Percentiles rank a stretch among this genome's conserved stretches.
Evolutionary conservation across 2,329 filamentous ascomycete species (phyloP).

Genomic region (Cladosporium austrohemisphaericum): DNA sequence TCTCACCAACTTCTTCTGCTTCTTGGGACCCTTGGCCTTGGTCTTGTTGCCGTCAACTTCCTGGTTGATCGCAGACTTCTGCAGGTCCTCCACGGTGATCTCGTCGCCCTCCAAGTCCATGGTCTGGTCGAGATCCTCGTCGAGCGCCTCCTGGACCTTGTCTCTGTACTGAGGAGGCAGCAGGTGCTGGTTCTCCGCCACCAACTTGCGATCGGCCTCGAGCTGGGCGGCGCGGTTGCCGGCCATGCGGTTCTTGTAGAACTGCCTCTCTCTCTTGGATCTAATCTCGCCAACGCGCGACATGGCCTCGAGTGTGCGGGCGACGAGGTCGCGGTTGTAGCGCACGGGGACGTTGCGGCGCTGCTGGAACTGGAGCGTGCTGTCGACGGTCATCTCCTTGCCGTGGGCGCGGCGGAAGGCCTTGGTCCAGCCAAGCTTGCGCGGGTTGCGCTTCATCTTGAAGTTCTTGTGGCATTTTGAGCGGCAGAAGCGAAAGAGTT

Average conservation of each 20-base stretch:
- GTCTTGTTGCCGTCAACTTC: constrained; percentile 44
- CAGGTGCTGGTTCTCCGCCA: constrained; percentile 88
- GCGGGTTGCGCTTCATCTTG: constrained; percentile 97
- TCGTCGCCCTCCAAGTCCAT: constrained; percentile 39
- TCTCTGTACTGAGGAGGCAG: constrained; percentile 58
- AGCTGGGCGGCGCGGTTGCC: constrained; percentile 82
- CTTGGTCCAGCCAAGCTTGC: constrained; percentile 97
- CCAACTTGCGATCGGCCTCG: constrained; percentile 77
- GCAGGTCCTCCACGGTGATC: constrained; percentile 16
- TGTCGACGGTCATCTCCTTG: constrained; percentile 86
- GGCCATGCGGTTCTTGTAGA: constrained; percentile 91
- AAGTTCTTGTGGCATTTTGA: constrained; percentile 69
- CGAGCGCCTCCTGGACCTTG: constrained; percentile 50
- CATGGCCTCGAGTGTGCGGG: constrained; percentile 88
- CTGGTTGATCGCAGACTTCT: constrained; percentile 13
- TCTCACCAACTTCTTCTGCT: constrained; percentile 42
- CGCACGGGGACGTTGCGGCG: constrained; percentile 91
- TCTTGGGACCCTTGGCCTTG: constrained; percentile 44
- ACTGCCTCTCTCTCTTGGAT: constrained; percentile 75
- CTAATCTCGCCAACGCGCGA: constrained; percentile 83
- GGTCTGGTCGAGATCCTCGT: constrained; percentile 56
- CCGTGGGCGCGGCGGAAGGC: constrained; percentile 79
- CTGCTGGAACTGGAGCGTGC: constrained; percentile 84
- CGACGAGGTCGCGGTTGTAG: constrained; percentile 90
- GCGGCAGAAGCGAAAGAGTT: constrained; percentile 64